Conservation (phyloP, 305 asterid species). For the Stenogyne calaminthoides region DNA sequence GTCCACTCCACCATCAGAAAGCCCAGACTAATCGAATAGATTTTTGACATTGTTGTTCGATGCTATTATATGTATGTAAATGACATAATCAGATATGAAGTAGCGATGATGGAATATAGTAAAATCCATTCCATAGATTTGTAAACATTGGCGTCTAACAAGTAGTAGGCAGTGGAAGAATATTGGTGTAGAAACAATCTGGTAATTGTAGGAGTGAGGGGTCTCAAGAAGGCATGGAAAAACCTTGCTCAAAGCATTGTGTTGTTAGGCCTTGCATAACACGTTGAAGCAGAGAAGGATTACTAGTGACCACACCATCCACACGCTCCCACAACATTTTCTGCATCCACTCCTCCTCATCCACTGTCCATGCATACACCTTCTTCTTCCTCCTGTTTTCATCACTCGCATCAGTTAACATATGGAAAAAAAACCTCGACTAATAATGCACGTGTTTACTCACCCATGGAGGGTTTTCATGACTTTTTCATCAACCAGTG, state of each 20-base stretch:
- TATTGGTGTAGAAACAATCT: too few relatives aligned
- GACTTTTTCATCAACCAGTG: conserved; percentile 74
- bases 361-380: conserved; percentile 95
- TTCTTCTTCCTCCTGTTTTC: conserved; percentile 76
- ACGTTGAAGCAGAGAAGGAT: conserved; percentile 73
- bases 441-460: not conserved
- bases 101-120: too few relatives aligned
- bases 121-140: not conserved
- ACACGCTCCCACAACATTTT: conserved; percentile 70
- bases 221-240: conserved; percentile 42
- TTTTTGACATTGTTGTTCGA: too few relatives aligned
- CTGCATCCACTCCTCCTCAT: conserved; percentile 74
- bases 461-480: conserved; percentile 78
- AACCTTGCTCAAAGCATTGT: conserved; percentile 72
- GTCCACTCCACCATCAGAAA: too few relatives aligned
- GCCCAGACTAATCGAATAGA: too few relatives aligned
- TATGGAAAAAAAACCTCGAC: too few relatives aligned
- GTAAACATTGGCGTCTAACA: not conserved
- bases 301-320: conserved; percentile 85
- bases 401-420: not conserved
- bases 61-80: too few relatives aligned
- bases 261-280: conserved; percentile 64
- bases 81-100: too few relatives aligned
- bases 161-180: not conserved
- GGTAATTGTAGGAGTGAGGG: too few relatives aligned